Evolutionary conservation across 2,329 filamentous ascomycete genomes (phyloP), one percentile per base, ranked within the genome.

Genomic region (Nemania abortiva): DNA sequence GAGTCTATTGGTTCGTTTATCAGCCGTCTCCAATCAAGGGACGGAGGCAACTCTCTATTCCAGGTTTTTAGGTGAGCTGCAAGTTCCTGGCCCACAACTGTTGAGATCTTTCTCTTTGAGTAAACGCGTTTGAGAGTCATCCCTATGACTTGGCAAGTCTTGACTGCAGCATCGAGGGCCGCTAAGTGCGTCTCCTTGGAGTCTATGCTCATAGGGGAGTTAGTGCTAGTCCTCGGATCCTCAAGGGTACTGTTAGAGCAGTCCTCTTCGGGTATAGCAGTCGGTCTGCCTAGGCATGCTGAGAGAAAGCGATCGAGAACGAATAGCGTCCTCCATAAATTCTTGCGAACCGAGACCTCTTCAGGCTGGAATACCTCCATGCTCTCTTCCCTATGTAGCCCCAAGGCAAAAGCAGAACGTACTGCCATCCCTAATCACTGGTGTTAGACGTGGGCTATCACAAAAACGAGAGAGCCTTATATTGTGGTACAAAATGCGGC

Each of bases 281-380:
- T 84, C 0, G 90, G 90, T 10, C 89, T 84, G 5, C 90, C 90
- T 1, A 92, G 80, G 1, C 88, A 88, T 27, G 88, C 86, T 1
- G 89, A 86, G 1, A 91, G 81, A 60, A 91, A 88, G 18, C 87
- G 84, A 74, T 92, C 90, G 7, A 92, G 82, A 15, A 92, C 82
- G 67, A 90, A 91, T 0, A 92, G 78, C 11, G 88, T 89, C 65
- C 86, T 85, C 90, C 89, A 92, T 2, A 91, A 77, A 57, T 88
- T 90, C 31, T 85, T 84, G 39, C 89, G 82, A 9, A 85, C 77
- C 9, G 75, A 77, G 70, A 85, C 81, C 59, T 88, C 82, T 11
- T 83, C 79, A 0, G 75, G 74, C 7, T 78, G 78, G 74, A 89
- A 90, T 18, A 89, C 83, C 13, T 82, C 78, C 79, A 88, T 84